Conservation (phyloP, 2,329 filamentous ascomycete genomes). For the Fusarium goolgardi region DNA sequence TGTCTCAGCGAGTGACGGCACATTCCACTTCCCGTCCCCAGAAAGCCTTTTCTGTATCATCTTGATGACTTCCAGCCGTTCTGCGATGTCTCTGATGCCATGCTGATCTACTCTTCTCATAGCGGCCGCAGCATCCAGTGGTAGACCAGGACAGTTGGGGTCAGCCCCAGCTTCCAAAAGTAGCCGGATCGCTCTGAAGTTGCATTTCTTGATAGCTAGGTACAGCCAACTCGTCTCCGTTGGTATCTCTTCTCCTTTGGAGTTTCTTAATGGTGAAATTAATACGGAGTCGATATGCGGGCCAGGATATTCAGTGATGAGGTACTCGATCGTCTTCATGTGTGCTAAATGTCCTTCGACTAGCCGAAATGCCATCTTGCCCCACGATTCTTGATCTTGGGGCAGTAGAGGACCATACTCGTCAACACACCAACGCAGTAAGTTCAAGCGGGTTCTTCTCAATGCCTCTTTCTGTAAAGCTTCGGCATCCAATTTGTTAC, state of each 20-base stretch:
- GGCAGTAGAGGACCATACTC: conserved; percentile 8
- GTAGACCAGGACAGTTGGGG: background rate
- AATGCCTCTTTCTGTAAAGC: background rate
- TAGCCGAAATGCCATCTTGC: background rate
- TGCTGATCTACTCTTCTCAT: background rate
- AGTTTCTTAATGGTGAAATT: fast-evolving
- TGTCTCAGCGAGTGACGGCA: background rate
- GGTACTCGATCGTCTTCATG: background rate
- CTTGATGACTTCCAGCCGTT: background rate
- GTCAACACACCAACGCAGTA: conserved; percentile 19
- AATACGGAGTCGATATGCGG: conserved; percentile 19
- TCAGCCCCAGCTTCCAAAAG: conserved; percentile 9
- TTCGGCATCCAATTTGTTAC: background rate
- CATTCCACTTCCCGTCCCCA: background rate
- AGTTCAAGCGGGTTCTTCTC: background rate
- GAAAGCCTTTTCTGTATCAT: background rate
- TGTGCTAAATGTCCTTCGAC: background rate
- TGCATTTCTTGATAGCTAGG: background rate
- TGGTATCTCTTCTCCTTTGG: fast-evolving
- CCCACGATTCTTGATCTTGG: background rate
- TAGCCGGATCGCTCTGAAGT: background rate
- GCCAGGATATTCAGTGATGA: conserved; percentile 17
- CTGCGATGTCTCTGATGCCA: fast-evolving
- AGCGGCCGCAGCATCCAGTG: background rate
- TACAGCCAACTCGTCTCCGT: conserved; percentile 19